Conservation (phyloP, 768 basidiomycete species). For the Leccinum subtestaceum region DNA sequence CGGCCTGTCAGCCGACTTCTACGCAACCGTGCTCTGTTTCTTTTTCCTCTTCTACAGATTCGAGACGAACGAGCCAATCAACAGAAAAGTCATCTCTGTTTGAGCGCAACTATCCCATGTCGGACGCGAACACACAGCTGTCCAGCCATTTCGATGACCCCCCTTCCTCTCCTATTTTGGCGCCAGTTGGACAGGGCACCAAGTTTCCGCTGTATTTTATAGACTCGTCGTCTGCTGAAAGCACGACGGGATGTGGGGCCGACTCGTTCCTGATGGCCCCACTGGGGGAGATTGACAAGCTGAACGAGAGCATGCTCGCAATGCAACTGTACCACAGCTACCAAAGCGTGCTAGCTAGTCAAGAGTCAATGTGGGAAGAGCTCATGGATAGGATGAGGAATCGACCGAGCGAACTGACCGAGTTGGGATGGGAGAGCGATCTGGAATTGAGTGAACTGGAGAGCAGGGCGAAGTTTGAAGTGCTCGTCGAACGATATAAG, state of each 20-base stretch:
- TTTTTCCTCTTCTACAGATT: constrained; percentile 51
- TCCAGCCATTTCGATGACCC: constrained; percentile 22
- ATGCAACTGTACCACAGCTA: constrained; percentile 72
- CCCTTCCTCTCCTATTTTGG: constrained; percentile 17
- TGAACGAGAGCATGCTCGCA: constrained; percentile 61
- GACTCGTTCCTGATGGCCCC: constrained; percentile 38
- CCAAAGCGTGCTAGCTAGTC: constrained; percentile 58
- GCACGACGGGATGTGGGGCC: constrained; percentile 33
- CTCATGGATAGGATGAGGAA: constrained; percentile 61
- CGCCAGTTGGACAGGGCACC: constrained; percentile 2
- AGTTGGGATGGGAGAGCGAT: constrained; percentile 71
- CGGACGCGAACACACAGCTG: constrained; percentile 22
- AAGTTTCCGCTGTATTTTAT: constrained; percentile 41
- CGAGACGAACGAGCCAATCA: constrained; percentile 33
- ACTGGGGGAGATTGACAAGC: constrained; percentile 40
- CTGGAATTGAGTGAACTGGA: constrained; percentile 57
- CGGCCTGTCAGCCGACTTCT: constrained; percentile 16
- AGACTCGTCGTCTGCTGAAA: constrained; percentile 46
- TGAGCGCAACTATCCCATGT: constrained; percentile 28
- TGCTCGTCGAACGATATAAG: constrained; percentile 54
- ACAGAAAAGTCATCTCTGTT: constrained; percentile 35
- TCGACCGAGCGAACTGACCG: constrained; percentile 47
- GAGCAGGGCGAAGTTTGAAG: constrained; percentile 56
- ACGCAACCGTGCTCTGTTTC: constrained; percentile 47
- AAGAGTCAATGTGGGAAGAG: constrained; percentile 79